Evolutionary conservation across 495 filamentous ascomycete species (phyloP).

Genomic region (Podospora appendiculata): DNA sequence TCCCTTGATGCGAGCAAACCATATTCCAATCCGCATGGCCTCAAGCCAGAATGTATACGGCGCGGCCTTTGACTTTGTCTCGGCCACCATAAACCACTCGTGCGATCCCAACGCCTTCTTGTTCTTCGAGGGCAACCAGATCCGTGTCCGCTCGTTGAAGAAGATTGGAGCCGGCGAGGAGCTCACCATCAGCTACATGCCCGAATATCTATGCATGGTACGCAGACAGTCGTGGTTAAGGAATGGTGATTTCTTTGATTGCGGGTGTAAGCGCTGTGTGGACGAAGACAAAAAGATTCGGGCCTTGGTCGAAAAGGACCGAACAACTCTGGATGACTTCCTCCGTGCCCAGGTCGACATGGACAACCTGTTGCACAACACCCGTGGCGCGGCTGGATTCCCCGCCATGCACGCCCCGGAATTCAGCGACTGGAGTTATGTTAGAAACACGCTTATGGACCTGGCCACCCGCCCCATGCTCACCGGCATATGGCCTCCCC

Average conservation of each 20-base stretch:
- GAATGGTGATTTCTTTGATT: constrained; percentile 58
- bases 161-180: constrained; percentile 45
- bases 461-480: constrained; percentile 1
- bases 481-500: constrained; percentile 8
- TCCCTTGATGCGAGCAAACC: constrained; percentile 13
- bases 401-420: constrained; percentile 7
- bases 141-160: constrained; percentile 32
- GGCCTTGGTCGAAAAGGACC: too few relatives aligned
- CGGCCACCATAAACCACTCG: constrained; percentile 59
- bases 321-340: background rate
- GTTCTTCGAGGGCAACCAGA: constrained; percentile 46
- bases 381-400: background rate
- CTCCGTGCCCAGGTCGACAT: background rate
- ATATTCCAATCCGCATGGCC: constrained; percentile 4
- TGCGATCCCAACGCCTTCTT: constrained; percentile 62
- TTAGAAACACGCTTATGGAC: constrained; percentile 9
- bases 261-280: constrained; percentile 35
- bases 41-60: constrained; percentile 49
- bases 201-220: constrained; percentile 36
- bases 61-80: constrained; percentile 50
- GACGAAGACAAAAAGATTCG: too few relatives aligned
- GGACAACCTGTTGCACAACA: background rate
- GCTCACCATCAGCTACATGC: constrained; percentile 63
- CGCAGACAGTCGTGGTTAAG: constrained; percentile 39
- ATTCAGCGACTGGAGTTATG: constrained; percentile 5